Evolutionary conservation across 306 rosid genomes (phyloP), one percentile per base, ranked within the genome.

Genomic region (Neltuma alba): DNA sequence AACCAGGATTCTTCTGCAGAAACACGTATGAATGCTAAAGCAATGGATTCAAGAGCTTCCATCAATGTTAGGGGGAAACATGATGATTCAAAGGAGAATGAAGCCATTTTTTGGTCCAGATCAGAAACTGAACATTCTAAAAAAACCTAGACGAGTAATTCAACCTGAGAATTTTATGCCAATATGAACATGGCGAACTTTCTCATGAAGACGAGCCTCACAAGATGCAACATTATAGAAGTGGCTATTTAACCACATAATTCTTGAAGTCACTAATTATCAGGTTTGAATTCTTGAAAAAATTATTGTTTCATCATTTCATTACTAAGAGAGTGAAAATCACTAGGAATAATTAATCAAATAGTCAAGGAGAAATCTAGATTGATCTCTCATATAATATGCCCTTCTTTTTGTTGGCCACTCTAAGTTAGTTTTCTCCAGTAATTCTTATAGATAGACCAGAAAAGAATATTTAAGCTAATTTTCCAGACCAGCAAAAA

Each of bases 251-350:
- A 75, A 82, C 40, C 61, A 55, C 79, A 76, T 61, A 73, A 44
- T 25, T 50, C 61, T 58, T 50, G 71, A 54, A 79, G 65, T 75
- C 18, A 76, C 80, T 31, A 66, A 74, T 34, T 83, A 40, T 1
- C 83, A 81, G 88, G 92, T 92, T 82, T 44, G 87, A 67, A 70
- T 74, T 76, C 21, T 42, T 11, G 13, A 64, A 15, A 21, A 66
- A 68, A n/a, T 52, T 15, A 0, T 52, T 34, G 34, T 64, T 70
- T 23, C 37, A n/a, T 9, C 36, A 61, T 9, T n/a, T 45, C 37
- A 21, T 60, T 50, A 16, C 58, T 13, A 31, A 27, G 13, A 28
- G 16, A 13, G 13, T 7, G 23, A 5, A 28, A 31, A 27, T 41
- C 63, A 20, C 9, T 34, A 6, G 21, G 28, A 30, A 30, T 74